Conservation (phyloP, 2,329 filamentous ascomycete genomes). For the Aspergillus sp. region DNA sequence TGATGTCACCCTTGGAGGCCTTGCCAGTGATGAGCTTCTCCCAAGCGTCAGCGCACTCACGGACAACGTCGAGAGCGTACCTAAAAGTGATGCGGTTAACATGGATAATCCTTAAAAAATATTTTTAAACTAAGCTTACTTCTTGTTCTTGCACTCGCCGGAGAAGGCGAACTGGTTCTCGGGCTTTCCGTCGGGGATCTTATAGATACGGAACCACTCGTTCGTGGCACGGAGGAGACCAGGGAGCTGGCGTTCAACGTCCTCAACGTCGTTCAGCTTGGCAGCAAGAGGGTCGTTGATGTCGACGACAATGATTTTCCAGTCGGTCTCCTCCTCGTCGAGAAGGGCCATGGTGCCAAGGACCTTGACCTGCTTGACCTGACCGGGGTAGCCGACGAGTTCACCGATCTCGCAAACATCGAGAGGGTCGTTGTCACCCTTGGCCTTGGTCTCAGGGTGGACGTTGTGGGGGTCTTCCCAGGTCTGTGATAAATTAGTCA, state of each 20-base stretch:
- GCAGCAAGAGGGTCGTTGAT: slow-evolving; percentile 91
- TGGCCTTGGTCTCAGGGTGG: slow-evolving; percentile 98
- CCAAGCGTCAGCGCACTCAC: slow-evolving; percentile 95
- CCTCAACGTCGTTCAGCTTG: slow-evolving; percentile 97
- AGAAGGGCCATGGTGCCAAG: slow-evolving; percentile 98
- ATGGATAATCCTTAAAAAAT: background rate
- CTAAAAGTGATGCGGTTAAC: slow-evolving; percentile 33
- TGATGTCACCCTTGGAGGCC: slow-evolving; percentile 66
- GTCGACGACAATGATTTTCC: slow-evolving; percentile 99
- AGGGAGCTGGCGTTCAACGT: slow-evolving; percentile 95
- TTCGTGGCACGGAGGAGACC: slow-evolving; percentile 96
- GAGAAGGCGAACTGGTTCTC: slow-evolving; percentile 99
- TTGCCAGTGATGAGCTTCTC: slow-evolving; percentile 91
- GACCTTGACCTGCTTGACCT: slow-evolving; percentile 99
- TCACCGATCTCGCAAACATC: slow-evolving; percentile 99
- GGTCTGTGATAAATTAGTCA: slow-evolving; percentile 50
- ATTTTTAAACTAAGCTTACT: slow-evolving; percentile 43
- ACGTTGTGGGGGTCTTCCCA: slow-evolving; percentile 97
- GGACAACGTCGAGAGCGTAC: slow-evolving; percentile 91
- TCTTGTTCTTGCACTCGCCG: slow-evolving; percentile 99
- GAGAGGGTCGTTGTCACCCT: slow-evolving; percentile 98
- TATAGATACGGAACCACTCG: slow-evolving; percentile 99
- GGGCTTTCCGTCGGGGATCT: slow-evolving; percentile 99
- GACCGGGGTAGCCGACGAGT: slow-evolving; percentile 88
- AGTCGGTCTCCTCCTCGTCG: slow-evolving; percentile 99